These are phyloP conservation scores for Pulveroboletus sp. DNA, from an alignment of 768 basidiomycete species.

Conservation along the genomic window DNA sequence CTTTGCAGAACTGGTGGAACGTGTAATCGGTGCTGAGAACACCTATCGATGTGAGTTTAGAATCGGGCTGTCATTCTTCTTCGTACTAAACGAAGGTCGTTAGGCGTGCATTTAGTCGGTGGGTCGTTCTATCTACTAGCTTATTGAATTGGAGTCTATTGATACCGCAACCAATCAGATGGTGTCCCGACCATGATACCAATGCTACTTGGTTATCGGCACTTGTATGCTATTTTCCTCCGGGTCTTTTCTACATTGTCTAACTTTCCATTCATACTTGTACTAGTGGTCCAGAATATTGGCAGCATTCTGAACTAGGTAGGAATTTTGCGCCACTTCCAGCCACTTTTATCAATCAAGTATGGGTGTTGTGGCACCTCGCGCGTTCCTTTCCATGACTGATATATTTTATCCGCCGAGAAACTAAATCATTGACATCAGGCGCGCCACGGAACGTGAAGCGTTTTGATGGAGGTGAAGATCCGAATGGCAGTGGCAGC, in stretches of 20 bases:
- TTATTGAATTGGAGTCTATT: neutral
- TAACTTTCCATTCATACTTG: neutral
- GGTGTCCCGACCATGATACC: conserved; percentile 53
- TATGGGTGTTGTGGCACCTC: neutral
- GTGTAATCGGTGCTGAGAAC: conserved; percentile 33
- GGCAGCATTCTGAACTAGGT: conserved; percentile 47
- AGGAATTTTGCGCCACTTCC: neutral
- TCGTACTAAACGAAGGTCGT: conserved; percentile 1
- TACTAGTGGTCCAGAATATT: conserved; percentile 42
- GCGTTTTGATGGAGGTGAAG: conserved; percentile 43
- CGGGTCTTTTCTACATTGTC: conserved; percentile 12
- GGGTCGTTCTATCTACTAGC: neutral
- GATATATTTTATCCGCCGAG: conserved; percentile 1
- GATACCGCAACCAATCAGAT: conserved; percentile 30
- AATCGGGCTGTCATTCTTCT: neutral
- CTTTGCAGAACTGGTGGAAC: conserved; percentile 42
- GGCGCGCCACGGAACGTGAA: conserved; percentile 36
- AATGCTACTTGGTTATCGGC: conserved; percentile 43
- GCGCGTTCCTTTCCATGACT: neutral
- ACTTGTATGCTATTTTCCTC: conserved; percentile 32
- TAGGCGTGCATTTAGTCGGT: conserved; percentile 47
- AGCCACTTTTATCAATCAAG: neutral
- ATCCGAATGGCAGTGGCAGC: conserved; percentile 46
- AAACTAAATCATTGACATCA: conserved; percentile 6
- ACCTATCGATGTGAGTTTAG: conserved; percentile 39